These are phyloP conservation scores for Oryza rufipogon DNA, from an alignment of 176 grass and related monocot species.

Conservation along the genomic window DNA sequence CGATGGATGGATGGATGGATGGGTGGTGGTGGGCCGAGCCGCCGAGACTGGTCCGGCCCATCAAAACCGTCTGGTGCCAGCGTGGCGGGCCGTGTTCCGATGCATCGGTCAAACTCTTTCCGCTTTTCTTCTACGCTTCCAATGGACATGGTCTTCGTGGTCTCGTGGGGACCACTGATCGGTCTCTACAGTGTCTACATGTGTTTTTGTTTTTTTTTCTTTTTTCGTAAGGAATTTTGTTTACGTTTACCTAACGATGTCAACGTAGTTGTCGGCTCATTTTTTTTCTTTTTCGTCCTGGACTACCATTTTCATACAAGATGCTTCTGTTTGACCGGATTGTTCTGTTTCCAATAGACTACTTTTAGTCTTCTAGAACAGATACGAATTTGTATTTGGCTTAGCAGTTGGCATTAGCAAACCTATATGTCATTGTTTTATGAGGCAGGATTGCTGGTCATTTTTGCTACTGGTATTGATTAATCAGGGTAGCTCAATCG, in stretches of 20 bases:
- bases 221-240: neutral
- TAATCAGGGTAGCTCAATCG: too few species aligned
- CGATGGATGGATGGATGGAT: too few species aligned
- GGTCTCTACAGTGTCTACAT: too few species aligned
- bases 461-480: too few species aligned
- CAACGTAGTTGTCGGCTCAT: neutral
- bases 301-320: neutral
- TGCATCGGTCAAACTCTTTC: too few species aligned
- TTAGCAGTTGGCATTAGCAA: neutral
- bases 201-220: neutral
- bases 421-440: neutral
- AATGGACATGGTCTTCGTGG: too few species aligned
- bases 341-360: too few species aligned
- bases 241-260: neutral
- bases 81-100: neutral
- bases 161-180: neutral
- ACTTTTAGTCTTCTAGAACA: neutral
- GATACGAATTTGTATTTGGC: neutral
- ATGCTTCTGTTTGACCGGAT: neutral
- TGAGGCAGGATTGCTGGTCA: too few species aligned
- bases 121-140: too few species aligned
- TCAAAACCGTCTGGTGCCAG: neutral
- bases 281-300: neutral
- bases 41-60: neutral
- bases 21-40: too few species aligned